phyloP scores from a whole-genome alignment of 2,329 filamentous ascomycete species.

The Fusarium dlaminii region DNA sequence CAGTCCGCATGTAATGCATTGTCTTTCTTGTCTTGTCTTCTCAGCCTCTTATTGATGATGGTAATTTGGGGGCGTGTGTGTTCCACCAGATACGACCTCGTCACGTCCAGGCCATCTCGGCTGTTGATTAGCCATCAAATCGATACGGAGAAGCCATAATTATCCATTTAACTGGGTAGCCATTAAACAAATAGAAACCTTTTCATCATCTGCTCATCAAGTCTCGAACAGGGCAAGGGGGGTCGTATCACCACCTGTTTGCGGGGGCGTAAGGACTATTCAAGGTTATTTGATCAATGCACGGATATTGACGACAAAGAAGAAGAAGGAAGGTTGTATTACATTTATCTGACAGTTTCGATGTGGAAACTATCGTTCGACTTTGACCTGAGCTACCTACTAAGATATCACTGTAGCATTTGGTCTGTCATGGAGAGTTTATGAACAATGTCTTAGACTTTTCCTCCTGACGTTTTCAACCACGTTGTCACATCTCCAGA shows the following conservation, averaged over 20 bases:
- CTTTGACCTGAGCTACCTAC: neutral
- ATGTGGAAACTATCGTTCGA: neutral
- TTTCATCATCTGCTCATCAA: neutral
- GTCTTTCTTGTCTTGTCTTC: neutral
- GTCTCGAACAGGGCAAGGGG: neutral
- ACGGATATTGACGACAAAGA: slow-evolving; percentile 16
- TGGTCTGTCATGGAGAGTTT: neutral
- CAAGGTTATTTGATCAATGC: slow-evolving; percentile 27
- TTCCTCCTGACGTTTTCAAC: slow-evolving; percentile 23
- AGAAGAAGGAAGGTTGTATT: neutral
- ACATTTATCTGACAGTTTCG: neutral
- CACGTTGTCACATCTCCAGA: slow-evolving; percentile 18
- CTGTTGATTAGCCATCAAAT: slow-evolving; percentile 12
- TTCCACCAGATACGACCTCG: slow-evolving; percentile 13
- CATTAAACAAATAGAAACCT: neutral
- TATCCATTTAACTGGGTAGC: no score
- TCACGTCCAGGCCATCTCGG: slow-evolving; percentile 18
- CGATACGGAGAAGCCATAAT: slow-evolving; percentile 3
- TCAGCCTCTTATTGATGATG: neutral
- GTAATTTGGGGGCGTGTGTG: neutral
- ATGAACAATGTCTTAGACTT: slow-evolving; percentile 13
- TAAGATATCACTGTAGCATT: neutral
- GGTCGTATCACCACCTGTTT: slow-evolving; percentile 6
- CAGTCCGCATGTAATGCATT: slow-evolving; percentile 5
- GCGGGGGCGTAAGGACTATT: slow-evolving; percentile 15